Evolutionary conservation across 768 basidiomycete species (phyloP).

Genomic region (Leucosporidium scottii): DNA sequence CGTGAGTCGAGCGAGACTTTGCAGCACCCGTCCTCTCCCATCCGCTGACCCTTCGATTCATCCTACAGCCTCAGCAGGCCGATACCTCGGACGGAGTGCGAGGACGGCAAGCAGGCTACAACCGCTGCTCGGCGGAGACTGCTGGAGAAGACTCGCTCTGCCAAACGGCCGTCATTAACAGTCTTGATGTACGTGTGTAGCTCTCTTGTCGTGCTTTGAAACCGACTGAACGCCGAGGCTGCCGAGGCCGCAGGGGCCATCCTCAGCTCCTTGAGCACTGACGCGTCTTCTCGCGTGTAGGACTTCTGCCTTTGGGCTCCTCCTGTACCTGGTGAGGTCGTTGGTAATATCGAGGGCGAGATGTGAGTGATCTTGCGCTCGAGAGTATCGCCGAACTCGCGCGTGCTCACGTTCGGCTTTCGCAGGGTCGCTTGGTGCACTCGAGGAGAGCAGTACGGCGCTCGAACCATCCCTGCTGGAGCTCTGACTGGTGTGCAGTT

Average conservation of each 20-base stretch:
- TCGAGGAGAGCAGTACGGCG: slow-evolving; percentile 51
- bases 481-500: slow-evolving; percentile 61
- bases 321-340: slow-evolving; percentile 20
- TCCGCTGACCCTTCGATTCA: neutral
- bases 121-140: slow-evolving; percentile 33
- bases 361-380: too few relatives aligned
- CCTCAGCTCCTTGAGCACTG: neutral
- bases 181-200: neutral
- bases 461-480: slow-evolving; percentile 63
- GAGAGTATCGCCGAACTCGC: too few relatives aligned
- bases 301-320: slow-evolving; percentile 28
- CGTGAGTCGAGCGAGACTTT: neutral
- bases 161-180: slow-evolving; percentile 39
- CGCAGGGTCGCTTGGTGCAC: slow-evolving; percentile 40
- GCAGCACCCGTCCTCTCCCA: neutral
- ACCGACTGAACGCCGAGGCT: neutral
- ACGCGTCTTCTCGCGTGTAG: neutral
- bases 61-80: slow-evolving; percentile 52
- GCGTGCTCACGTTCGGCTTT: too few relatives aligned
- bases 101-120: slow-evolving; percentile 47
- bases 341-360: slow-evolving; percentile 33
- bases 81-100: slow-evolving; percentile 48
- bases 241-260: neutral
- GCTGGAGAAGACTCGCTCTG: slow-evolving; percentile 26
- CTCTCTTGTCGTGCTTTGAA: too few relatives aligned